Base-by-base conservation (phyloP, 192 early-diverging fungal species). In the Backusella parvicylindrica region DNA sequence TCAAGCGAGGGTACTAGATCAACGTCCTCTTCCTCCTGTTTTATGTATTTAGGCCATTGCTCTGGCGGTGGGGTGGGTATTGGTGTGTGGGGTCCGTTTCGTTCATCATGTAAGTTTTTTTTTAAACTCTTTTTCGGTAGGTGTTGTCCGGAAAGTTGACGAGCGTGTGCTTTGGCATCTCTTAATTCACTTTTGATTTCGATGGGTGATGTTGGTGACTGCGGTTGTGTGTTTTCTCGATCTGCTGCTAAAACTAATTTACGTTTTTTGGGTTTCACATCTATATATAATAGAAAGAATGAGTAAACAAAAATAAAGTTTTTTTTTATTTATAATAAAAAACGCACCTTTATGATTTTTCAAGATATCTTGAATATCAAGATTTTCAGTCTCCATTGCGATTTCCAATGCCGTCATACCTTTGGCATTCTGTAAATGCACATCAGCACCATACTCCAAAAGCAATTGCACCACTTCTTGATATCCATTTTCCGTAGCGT, bases 401-500 rank as follows among this genome's bases (percentile, higher is more conserved):
- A 92, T 82, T 35, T 88, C 88, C 40, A 87, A 70, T 8, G 86
- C 81, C 0, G 83, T 88, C 23, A 82, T 36, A 28, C 83, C 84
- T n/a, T 87, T 87, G 18, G 87, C 84, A 71, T 91, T 91, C 1
- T 87, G 83, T 21, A 85, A 80, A 68, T 83, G 77, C 28, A 81
- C 81, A 70, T 87, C 77, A 12, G 86, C 85, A 56, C 83, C 84
- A 76, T 85, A 76, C 30, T 79, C 74, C 49, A 89, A 69, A 21
- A 89, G 73, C 9, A 85, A 35, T 7, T 78, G 69, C 12, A 83
- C 84, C 6, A 89, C 81, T 7, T 82, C 74, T 2, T 76, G 67
- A 49, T 86, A 83, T 1, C 84, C 85, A 56, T 89, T 86, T 68
- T 87, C 86, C 12, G 79, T 80, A 15, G 92, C 89, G 36, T 93